Conservation (phyloP, 1,139 yeast species). For the Lodderomyces pseudojiufengensis region DNA sequence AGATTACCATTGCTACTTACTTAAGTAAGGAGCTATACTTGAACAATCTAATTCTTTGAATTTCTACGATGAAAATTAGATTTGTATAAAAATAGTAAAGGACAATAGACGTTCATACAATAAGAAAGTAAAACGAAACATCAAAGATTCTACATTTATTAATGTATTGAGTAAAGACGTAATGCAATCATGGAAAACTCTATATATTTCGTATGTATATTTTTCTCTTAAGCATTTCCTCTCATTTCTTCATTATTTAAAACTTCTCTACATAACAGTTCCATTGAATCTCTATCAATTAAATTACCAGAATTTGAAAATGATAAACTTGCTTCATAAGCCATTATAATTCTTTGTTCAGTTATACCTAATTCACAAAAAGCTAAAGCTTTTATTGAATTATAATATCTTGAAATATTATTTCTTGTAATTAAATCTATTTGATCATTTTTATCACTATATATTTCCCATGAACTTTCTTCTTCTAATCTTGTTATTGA, state of each 20-base stretch:
- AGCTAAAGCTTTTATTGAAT: conserved; percentile 77
- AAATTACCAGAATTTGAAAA: conserved; percentile 70
- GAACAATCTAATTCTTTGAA: too few relatives aligned
- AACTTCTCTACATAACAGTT: conserved; percentile 68
- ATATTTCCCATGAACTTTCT: conserved; percentile 93
- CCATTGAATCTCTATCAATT: conserved; percentile 73
- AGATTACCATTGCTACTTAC: too few relatives aligned
- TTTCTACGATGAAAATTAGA: too few relatives aligned
- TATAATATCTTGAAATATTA: conserved; percentile 80
- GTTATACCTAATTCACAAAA: conserved; percentile 82
- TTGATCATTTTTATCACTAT: conserved; percentile 81
- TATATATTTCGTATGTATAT: too few relatives aligned
- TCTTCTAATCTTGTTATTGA: conserved; percentile 88
- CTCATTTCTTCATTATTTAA: conserved; percentile 73
- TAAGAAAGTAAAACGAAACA: too few relatives aligned
- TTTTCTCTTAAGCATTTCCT: conserved; percentile 32
- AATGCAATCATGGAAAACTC: too few relatives aligned
- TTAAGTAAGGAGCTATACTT: too few relatives aligned
- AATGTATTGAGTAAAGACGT: too few relatives aligned
- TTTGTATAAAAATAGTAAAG: too few relatives aligned
- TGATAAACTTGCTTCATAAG: conserved; percentile 87
- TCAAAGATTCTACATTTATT: too few relatives aligned
- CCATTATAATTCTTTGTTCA: conserved; percentile 71
- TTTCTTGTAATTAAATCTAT: conserved; percentile 60
- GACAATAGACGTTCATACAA: too few relatives aligned